These are phyloP conservation scores for Castanospermum australe DNA, from an alignment of 306 rosid species.

Conservation along the genomic window DNA sequence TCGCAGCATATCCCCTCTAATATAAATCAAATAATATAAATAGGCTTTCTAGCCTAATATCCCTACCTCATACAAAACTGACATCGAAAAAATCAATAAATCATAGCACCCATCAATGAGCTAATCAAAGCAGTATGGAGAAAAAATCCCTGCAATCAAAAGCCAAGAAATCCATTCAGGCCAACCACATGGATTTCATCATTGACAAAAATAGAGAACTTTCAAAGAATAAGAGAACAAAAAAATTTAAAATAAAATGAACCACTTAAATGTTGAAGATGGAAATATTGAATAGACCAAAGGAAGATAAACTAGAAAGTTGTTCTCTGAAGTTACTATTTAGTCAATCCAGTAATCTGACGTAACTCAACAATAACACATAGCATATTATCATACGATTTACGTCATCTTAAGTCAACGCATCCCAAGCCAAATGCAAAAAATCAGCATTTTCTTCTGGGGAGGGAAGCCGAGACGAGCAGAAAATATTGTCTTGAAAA, in stretches of 20 bases:
- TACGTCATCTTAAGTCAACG: slow-evolving; percentile 2
- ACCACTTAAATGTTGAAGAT: background rate
- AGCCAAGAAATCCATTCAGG: slow-evolving; percentile 16
- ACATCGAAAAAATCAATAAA: slow-evolving; percentile 14
- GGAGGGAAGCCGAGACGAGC: background rate
- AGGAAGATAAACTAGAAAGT: background rate
- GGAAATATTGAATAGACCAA: background rate
- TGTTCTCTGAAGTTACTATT: background rate
- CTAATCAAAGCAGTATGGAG: slow-evolving; percentile 15
- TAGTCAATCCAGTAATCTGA: background rate
- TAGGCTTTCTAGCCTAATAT: slow-evolving; percentile 21
- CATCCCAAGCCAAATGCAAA: background rate
- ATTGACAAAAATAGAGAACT: background rate
- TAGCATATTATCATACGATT: background rate
- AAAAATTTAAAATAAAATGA: background rate
- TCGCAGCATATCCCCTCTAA: background rate
- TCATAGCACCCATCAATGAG: slow-evolving; percentile 29
- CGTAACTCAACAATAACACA: background rate
- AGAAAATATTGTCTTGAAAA: background rate
- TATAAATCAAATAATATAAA: background rate
- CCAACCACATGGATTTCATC: slow-evolving; percentile 3
- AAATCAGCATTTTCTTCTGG: background rate
- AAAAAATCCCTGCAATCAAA: slow-evolving; percentile 32
- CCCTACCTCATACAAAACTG: slow-evolving; percentile 27
- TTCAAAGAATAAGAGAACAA: background rate